phyloP scores from a whole-genome alignment of 345 rosid species.

The Excoecaria cochinchinensis region DNA sequence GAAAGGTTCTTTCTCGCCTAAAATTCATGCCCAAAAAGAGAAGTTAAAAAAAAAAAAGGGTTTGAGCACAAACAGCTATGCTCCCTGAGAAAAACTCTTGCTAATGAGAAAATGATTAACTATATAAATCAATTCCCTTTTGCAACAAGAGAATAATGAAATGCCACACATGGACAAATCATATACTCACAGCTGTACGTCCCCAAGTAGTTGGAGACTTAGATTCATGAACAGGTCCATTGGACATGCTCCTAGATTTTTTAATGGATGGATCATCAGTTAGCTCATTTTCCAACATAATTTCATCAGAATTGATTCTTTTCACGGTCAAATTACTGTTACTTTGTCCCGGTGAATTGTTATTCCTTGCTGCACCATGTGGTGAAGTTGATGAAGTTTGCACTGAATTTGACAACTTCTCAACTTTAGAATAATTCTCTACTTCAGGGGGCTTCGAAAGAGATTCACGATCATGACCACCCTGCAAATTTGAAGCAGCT shows the following conservation, averaged over 20 bases:
- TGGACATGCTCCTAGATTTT: constrained; percentile 41
- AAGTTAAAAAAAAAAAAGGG: not conserved
- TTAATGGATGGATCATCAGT: constrained; percentile 29
- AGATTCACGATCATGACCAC: constrained; percentile 33
- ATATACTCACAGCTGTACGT: constrained; percentile 68
- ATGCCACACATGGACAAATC: constrained; percentile 10
- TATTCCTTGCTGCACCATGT: constrained; percentile 27
- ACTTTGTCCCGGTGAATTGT: constrained; percentile 26
- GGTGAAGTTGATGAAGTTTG: constrained; percentile 31
- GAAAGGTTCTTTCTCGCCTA: constrained; percentile 85
- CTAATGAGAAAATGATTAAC: constrained; percentile 4
- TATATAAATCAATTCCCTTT: not conserved
- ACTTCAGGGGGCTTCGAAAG: constrained; percentile 40
- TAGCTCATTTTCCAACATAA: constrained; percentile 28
- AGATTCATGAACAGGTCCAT: constrained; percentile 36
- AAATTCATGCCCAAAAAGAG: constrained; percentile 7
- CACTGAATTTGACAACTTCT: constrained; percentile 36
- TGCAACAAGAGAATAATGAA: constrained; percentile 4
- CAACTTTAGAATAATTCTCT: constrained; percentile 25
- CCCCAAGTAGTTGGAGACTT: constrained; percentile 50
- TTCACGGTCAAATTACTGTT: constrained; percentile 16
- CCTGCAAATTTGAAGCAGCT: constrained; percentile 41
- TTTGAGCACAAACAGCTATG: not conserved
- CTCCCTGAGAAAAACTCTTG: not conserved
- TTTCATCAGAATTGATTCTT: constrained; percentile 35